Base-by-base conservation (phyloP, 139 green algal genomes). In the Closterium sp. region DNA sequence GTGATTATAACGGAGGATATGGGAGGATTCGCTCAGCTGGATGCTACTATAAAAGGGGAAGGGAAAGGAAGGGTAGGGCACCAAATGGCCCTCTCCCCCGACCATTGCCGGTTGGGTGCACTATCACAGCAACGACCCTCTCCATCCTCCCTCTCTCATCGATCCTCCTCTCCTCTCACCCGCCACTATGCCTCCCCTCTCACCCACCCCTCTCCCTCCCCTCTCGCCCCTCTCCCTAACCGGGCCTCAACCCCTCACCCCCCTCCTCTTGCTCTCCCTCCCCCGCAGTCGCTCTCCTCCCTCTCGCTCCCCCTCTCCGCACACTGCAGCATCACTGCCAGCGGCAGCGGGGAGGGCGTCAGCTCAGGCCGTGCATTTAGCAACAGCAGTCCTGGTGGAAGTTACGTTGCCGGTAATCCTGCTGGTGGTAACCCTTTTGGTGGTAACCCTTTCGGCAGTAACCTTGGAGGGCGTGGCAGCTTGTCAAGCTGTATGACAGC, bases 1-100 rank as follows among this genome's bases (percentile, higher is more conserved):
- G 83, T 86, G n/a, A 86, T 86, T 32, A 86, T 86, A 34, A 34
- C 83, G n/a, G 83, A 86, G 83, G 83, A 86, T 33, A 86, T 86
- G 83, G 83, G 83, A 28, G 83, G 30, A 9, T 86, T 86, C 21
- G 83, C 30, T 16, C 83, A 86, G 55, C 55, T 76, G 4, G 55
- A 76, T 76, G 55, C 55, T 28, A 19, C 55, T 76, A 76, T 76
- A 76, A 76, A 76, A 19, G 55, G 55, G 55, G 55, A 0, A 76
- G 12, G 55, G 55, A 76, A 76, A 76, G 55, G 55, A 4, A 28
- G 25, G 25, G 55, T 19, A 76, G 55, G 2, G 55, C 83, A 34
- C 31, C 30, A 21, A 28, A 33, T 23, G 21, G 83, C 28, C 83
- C 21, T 21, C 25, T 86, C 30, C 21, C 30, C 83, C 25, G 83